Conservation (phyloP, 305 asterid genomes). For the Fraxinus nigra region DNA sequence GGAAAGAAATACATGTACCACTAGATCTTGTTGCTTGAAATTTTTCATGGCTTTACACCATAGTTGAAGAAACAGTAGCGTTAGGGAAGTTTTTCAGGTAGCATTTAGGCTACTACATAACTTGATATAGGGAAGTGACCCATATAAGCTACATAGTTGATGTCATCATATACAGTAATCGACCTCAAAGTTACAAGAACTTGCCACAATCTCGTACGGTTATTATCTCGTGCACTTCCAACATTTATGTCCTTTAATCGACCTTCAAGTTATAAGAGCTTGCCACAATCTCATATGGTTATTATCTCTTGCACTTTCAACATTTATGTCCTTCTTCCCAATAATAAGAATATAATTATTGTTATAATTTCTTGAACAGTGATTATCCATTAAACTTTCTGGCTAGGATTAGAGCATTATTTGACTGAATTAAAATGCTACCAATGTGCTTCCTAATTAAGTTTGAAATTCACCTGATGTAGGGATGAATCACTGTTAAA, state of each 20-base stretch:
- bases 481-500: conserved; percentile 91
- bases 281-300: background rate
- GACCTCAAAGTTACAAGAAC: background rate
- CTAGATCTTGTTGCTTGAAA: background rate
- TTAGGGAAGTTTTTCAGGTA: background rate
- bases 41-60: background rate
- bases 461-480: conserved; percentile 25
- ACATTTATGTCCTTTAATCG: background rate
- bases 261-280: background rate
- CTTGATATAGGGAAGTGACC: background rate
- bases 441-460: background rate
- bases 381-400: background rate
- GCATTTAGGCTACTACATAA: background rate
- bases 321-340: background rate
- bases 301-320: background rate
- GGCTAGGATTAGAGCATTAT: conserved; percentile 10
- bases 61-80: background rate
- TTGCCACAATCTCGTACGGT: background rate
- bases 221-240: background rate
- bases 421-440: conserved; percentile 1
- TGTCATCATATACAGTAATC: background rate
- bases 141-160: background rate
- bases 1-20: background rate
- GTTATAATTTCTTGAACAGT: background rate
- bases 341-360: background rate